Conservation (phyloP, 176 grass and related monocot genomes). For the Leersia perrieri region DNA sequence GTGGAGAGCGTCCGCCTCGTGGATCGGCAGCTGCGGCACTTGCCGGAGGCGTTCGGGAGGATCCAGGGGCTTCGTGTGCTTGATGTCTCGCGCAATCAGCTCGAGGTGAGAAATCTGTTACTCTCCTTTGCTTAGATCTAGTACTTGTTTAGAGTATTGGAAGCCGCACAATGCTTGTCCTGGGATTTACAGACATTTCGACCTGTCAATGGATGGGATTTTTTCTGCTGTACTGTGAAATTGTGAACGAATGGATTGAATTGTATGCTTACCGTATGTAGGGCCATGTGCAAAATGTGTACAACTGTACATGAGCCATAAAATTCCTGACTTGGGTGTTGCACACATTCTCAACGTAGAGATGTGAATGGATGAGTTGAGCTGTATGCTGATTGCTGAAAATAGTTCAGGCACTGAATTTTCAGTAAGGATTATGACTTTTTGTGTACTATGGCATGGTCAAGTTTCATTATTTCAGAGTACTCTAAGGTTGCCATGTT, state of each 20-base stretch:
- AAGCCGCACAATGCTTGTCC: not conserved
- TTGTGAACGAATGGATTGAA: not conserved
- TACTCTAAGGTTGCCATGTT: not conserved
- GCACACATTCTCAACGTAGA: not conserved
- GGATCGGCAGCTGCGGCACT: conserved; percentile 55
- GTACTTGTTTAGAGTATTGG: not conserved
- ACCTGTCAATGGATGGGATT: not conserved
- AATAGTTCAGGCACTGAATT: not conserved
- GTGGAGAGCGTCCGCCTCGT: conserved; percentile 53
- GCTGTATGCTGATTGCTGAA: not conserved
- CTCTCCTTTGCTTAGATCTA: conserved; percentile 12
- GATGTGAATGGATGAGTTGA: not conserved
- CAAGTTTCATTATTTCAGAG: not conserved
- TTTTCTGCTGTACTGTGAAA: not conserved
- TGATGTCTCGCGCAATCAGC: conserved; percentile 73
- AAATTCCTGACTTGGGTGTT: not conserved
- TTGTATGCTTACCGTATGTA: not conserved
- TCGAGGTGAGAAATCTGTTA: conserved; percentile 52
- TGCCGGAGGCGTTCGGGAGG: conserved; percentile 70
- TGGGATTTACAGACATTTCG: not conserved
- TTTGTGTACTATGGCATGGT: not conserved
- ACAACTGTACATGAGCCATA: not conserved
- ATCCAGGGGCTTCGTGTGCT: conserved; percentile 67
- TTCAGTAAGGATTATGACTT: not conserved
- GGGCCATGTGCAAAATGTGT: not conserved